phyloP scores from a whole-genome alignment of 2,329 filamentous ascomycete species.

The Westerdykella sp. region DNA sequence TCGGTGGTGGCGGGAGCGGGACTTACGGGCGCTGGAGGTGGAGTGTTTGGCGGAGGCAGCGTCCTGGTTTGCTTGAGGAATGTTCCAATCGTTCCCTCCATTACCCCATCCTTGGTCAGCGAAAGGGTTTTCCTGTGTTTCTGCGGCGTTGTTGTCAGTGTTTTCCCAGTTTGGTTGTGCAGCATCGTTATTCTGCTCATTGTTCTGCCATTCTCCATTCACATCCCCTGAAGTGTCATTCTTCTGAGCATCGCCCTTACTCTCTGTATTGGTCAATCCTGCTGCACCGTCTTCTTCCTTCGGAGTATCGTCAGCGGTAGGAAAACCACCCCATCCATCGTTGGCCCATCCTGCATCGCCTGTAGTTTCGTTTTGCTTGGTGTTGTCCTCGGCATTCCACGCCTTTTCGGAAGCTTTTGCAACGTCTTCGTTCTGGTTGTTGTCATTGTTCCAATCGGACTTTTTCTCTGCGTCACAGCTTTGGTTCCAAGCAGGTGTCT shows the following conservation, averaged over 20 bases:
- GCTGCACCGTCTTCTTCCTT: background rate
- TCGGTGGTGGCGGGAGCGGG: constrained; percentile 9
- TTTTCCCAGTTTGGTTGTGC: too few species aligned
- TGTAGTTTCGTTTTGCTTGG: background rate
- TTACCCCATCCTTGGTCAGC: background rate
- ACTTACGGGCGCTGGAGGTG: constrained; percentile 10
- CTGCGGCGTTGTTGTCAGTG: background rate
- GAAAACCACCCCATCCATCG: background rate
- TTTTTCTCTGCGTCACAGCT: background rate
- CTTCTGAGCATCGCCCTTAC: background rate
- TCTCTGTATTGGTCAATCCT: background rate
- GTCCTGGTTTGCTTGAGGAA: background rate
- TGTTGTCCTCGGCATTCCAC: constrained; percentile 1
- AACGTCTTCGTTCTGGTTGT: constrained; percentile 8
- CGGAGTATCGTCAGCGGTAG: background rate
- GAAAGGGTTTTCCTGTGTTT: background rate
- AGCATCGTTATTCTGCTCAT: background rate
- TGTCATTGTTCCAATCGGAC: background rate
- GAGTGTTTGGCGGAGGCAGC: background rate
- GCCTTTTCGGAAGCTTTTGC: background rate
- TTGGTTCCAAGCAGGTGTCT: background rate
- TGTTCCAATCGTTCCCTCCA: background rate
- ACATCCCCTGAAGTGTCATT: background rate
- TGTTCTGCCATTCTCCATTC: background rate
- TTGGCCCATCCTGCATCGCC: background rate